These are phyloP conservation scores for Syzygium grande DNA, from an alignment of 345 rosid species.

Conservation along the genomic window DNA sequence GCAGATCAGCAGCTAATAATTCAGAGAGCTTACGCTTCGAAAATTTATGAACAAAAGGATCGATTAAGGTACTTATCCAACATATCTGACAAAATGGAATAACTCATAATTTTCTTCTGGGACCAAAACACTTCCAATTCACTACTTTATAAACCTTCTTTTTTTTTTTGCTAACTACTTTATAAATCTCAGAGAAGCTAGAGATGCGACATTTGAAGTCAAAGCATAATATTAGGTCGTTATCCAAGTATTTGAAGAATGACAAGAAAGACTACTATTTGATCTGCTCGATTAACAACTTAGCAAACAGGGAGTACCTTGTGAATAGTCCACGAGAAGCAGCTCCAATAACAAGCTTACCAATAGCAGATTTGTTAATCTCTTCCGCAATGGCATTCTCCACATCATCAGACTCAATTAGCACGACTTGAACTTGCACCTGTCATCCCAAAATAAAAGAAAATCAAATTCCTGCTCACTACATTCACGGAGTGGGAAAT, in stretches of 20 bases:
- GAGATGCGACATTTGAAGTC: background rate
- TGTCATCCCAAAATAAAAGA: background rate
- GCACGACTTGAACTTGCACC: conserved; percentile 49
- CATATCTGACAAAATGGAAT: background rate
- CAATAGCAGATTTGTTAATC: conserved; percentile 32
- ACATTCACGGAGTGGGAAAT: background rate
- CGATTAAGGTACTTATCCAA: background rate
- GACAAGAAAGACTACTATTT: background rate
- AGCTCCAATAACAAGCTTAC: conserved; percentile 80
- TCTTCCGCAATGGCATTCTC: conserved; percentile 64
- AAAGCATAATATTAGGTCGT: background rate
- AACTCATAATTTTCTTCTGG: background rate
- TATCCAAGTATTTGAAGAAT: background rate
- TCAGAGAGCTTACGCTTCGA: background rate
- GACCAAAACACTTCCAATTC: background rate
- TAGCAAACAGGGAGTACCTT: conserved; percentile 30
- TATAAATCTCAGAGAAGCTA: background rate
- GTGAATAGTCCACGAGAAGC: conserved; percentile 48
- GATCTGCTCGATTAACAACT: background rate
- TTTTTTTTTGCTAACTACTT: background rate
- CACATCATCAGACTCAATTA: conserved; percentile 62
- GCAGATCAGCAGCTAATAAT: background rate
- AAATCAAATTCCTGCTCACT: background rate
- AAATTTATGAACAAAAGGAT: background rate
- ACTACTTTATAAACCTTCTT: background rate